phyloP scores from a whole-genome alignment of 179 eudicot genomes.

The Beta lomatogona region DNA sequence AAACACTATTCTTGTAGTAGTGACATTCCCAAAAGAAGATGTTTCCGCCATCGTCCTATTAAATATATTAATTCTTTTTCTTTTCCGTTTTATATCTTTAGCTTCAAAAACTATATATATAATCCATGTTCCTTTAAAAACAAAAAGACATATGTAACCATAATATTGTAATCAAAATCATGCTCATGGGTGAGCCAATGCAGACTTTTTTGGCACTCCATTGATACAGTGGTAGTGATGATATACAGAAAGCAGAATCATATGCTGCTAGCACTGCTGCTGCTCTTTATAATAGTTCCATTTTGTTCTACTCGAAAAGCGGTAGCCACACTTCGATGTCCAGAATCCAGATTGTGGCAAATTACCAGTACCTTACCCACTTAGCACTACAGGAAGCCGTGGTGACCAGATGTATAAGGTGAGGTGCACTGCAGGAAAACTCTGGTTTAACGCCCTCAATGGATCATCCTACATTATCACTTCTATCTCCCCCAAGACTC shows the following conservation, averaged over 20 bases:
- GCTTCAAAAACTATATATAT: neutral
- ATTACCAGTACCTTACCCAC: constrained; percentile 51
- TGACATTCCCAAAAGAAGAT: too few relatives aligned
- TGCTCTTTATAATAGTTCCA: neutral
- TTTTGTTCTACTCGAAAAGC: neutral
- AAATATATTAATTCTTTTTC: too few relatives aligned
- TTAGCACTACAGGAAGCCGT: constrained; percentile 47
- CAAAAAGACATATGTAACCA: neutral
- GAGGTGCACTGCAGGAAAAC: constrained; percentile 41
- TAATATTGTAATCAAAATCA: neutral
- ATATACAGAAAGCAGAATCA: neutral
- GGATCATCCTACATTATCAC: constrained; percentile 41
- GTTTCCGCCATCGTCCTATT: too few relatives aligned
- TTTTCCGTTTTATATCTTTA: too few relatives aligned
- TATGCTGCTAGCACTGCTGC: neutral
- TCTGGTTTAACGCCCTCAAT: constrained; percentile 43
- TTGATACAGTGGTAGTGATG: neutral
- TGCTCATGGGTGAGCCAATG: neutral
- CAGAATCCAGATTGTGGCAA: constrained; percentile 47
- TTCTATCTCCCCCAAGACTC: constrained; percentile 36
- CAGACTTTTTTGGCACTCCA: neutral
- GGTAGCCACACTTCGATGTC: constrained; percentile 29
- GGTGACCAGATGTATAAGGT: constrained; percentile 58
- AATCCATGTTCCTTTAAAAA: neutral
- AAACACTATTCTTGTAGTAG: too few relatives aligned